Evolutionary conservation across 257 asterid genomes (phyloP), one percentile per base, ranked within the genome.

Genomic region (Gentiana macrophylla): DNA sequence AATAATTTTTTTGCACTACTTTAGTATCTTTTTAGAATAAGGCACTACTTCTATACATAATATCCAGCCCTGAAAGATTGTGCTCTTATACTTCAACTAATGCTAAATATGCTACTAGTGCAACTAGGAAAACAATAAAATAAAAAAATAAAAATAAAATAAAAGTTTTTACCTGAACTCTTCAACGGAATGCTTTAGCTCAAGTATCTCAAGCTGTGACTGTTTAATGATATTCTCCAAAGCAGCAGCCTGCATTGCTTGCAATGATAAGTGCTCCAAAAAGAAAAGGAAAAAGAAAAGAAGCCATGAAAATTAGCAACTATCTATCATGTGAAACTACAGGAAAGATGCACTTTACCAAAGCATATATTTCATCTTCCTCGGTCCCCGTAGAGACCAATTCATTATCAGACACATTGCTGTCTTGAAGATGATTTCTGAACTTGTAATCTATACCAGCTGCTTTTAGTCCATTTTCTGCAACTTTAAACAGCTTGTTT

Each of bases 181-280:
- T 57, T 85, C 98, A 53, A 81, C 84, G 8, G 88, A 76, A 71
- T 92, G 98, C 75, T 92, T 83, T 59, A 92, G 83, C 84, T 92
- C 97, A 69, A 88, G 77, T 68, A 92, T 92, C 84, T 92, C 97
- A 69, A 92, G 62, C 79, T 92, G 98, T 75, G 97, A 81, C 71
- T 92, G 97, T 80, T 83, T 92, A 57, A 92, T 81, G 55, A 88
- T 87, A 72, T 83, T 81, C 75, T 92, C 98, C 72, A 92, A 66
- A 3, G 97, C 94, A 77, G 82, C 84, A 37, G 98, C 98, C 98
- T 92, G 71, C 57, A 60, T 32, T 24, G 65, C 55, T 12, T 60
- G 55, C 53, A 71, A 41, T 54, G 36, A 69, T 68, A 49, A 72
- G 45, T 59, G 58, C 63, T 64, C 38, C 9, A 48, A 49, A 53